Evolutionary conservation across 345 rosid genomes (phyloP), one percentile per base, ranked within the genome.

Genomic region (Salix suchowensis): DNA sequence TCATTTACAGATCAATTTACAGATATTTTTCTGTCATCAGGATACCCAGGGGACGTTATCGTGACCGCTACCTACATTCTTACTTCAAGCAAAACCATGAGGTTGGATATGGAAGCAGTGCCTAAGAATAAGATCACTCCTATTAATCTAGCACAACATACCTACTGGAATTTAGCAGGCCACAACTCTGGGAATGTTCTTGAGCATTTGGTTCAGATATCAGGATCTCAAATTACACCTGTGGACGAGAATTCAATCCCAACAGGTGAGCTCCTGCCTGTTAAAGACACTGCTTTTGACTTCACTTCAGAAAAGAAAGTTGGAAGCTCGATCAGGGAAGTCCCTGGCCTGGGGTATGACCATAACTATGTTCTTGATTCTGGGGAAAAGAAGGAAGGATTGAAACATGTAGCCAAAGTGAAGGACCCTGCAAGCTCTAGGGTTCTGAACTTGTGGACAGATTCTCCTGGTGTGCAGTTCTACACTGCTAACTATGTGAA

Each of bases 131-230:
- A 85, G 84, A 86, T 89, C 36, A 92, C 97, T 76, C 97, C 90
- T 7, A 83, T 92, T 34, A 91, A 71, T 83, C 83, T 92, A 78
- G 97, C 95, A 68, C 98, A 94, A 68, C 97, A 92, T 74, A 90
- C 94, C 30, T 94, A 92, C 84, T 92, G 97, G 97, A 90, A 92
- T 87, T 82, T 94, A 60, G 87, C 91, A 0, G 98, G 98, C 39
- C 97, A 94, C 72, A 72, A 81, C 84, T 89, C 94, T 0, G 92
- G 95, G 67, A 80, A 78, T 86, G 82, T 88, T 65, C 94, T 94
- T 2, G 86, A 88, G 78, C 97, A 94, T 66, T 74, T 83, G 48
- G 87, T 88, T 78, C 95, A 90, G 84, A 90, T 94, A 62, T 87
- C 87, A 90, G 97, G 88, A 39, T 86, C 88, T 10, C 88, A 94